Conservation (phyloP, 495 filamentous ascomycete species). For the Terfezia boudieri region DNA sequence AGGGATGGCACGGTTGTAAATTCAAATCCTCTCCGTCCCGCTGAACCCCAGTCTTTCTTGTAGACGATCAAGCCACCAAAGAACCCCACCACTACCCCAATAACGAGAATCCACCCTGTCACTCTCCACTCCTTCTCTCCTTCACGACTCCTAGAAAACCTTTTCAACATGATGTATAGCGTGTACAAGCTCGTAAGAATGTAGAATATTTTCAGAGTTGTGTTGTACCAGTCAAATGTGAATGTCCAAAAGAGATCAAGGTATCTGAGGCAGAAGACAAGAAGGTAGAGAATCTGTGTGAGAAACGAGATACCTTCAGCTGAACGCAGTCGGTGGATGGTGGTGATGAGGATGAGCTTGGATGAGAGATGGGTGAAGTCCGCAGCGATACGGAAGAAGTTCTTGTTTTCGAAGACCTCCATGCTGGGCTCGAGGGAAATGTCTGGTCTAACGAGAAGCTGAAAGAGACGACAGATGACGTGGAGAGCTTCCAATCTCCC, state of each 20-base stretch:
- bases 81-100: constrained; percentile 38
- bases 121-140: constrained; percentile 80
- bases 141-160: constrained; percentile 74
- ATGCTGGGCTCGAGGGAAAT: no score
- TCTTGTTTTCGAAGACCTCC: constrained; percentile 7
- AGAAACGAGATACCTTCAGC: constrained; percentile 95
- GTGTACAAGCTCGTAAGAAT: constrained; percentile 69
- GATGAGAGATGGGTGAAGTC: constrained; percentile 67
- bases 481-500: no score
- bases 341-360: constrained; percentile 73
- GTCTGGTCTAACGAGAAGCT: no score
- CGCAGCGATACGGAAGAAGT: constrained; percentile 58
- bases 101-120: constrained; percentile 36
- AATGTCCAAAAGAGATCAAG: constrained; percentile 43
- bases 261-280: constrained; percentile 75
- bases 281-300: constrained; percentile 67
- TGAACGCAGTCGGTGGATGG: constrained; percentile 70
- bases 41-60: not conserved
- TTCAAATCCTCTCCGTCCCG: not conserved
- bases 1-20: no score
- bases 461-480: no score
- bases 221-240: constrained; percentile 33
- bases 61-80: not conserved
- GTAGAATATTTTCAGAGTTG: constrained; percentile 69
- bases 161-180: constrained; percentile 61